Evolutionary conservation across 768 basidiomycete species (phyloP).

Genomic region (Hemileccinum impolitum): DNA sequence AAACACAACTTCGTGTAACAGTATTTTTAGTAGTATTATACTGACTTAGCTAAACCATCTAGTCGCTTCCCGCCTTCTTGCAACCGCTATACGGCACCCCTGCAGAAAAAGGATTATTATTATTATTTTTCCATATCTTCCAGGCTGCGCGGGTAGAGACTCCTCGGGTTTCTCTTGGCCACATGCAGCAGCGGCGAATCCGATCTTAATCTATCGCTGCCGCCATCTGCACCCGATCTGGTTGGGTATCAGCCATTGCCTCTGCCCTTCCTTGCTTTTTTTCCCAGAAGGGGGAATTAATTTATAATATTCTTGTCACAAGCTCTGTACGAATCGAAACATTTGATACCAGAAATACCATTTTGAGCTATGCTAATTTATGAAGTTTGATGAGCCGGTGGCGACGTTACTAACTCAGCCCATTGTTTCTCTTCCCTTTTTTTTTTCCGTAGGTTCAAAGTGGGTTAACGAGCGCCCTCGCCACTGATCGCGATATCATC

Average conservation of each 20-base stretch:
- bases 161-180: constrained; percentile 18
- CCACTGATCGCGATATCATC: background rate
- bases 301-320: constrained; percentile 18
- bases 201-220: constrained; percentile 21
- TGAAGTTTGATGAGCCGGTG: constrained; percentile 8
- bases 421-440: background rate
- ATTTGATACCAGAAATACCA: constrained; percentile 15
- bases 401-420: constrained; percentile 2
- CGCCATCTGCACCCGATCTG: constrained; percentile 21
- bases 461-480: too few species aligned
- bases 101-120: constrained; percentile 20
- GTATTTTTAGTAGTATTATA: constrained; percentile 34
- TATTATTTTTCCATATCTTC: constrained; percentile 18
- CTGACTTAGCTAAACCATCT: constrained; percentile 31
- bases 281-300: background rate
- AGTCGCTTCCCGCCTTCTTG: constrained; percentile 32
- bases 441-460: background rate
- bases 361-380: constrained; percentile 6
- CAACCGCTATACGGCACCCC: constrained; percentile 16
- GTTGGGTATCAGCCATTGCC: background rate
- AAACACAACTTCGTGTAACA: constrained; percentile 29
- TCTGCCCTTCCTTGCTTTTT: constrained; percentile 7
- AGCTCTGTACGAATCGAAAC: constrained; percentile 21
- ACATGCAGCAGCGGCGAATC: constrained; percentile 20
- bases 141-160: constrained; percentile 22